Evolutionary conservation across 352 stramenopile genomes (phyloP).

Genomic region (Globisporangium lucens): DNA sequence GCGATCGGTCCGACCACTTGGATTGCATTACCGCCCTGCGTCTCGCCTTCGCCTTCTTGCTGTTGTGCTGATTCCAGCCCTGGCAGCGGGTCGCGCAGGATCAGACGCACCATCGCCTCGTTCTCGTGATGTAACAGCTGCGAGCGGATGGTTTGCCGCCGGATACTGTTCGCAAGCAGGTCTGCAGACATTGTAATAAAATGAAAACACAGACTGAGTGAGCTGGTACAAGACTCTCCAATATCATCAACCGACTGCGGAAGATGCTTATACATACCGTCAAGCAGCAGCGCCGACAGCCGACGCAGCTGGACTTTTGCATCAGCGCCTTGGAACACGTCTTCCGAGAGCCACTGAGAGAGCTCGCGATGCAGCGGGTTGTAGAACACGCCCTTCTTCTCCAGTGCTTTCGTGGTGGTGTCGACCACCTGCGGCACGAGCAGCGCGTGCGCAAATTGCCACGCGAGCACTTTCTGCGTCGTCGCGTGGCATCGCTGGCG

Average conservation of each 20-base stretch:
- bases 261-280: conserved; percentile 28
- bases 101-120: conserved; percentile 46
- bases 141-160: conserved; percentile 41
- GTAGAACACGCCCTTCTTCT: conserved; percentile 63
- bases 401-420: conserved; percentile 27
- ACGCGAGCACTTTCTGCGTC: conserved; percentile 55
- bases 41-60: conserved; percentile 7
- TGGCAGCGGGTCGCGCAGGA: conserved; percentile 42
- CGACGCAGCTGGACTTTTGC: conserved; percentile 37
- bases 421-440: conserved; percentile 40
- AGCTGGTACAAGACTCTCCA: neutral
- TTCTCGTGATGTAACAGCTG: conserved; percentile 39
- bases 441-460: conserved; percentile 43
- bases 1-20: conserved; percentile 40
- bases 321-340: conserved; percentile 44
- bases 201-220: neutral
- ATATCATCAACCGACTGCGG: neutral
- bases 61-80: neutral
- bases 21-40: conserved; percentile 15
- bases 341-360: conserved; percentile 32
- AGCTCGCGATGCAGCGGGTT: conserved; percentile 55
- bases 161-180: conserved; percentile 43
- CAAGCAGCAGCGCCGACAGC: conserved; percentile 34
- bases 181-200: conserved; percentile 21
- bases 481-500: conserved; percentile 37